Percentiles rank a stretch among this genome's conserved stretches.
phyloP scores from a whole-genome alignment of 257 asterid species.

The Plectranthus barbatus region DNA sequence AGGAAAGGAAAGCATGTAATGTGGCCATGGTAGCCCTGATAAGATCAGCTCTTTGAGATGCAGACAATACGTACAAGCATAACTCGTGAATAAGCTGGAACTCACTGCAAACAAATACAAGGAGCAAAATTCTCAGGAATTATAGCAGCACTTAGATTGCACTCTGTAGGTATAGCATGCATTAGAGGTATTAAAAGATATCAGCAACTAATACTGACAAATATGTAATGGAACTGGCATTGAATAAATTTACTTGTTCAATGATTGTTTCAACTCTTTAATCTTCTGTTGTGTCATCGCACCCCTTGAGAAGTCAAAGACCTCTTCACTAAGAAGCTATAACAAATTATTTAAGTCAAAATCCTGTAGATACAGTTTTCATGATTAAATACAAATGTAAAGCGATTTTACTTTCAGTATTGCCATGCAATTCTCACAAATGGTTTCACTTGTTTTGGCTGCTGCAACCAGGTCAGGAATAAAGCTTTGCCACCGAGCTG shows the following conservation, averaged over 20 bases:
- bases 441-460: slow-evolving; percentile 91
- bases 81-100: slow-evolving; percentile 95
- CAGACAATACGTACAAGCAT: slow-evolving; percentile 83
- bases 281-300: slow-evolving; percentile 99
- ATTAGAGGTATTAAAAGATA: not conserved
- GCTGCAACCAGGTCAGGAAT: slow-evolving; percentile 98
- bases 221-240: not conserved
- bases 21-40: slow-evolving; percentile 92
- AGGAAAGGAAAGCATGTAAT: slow-evolving; percentile 90
- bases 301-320: slow-evolving; percentile 97
- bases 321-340: slow-evolving; percentile 99
- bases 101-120: slow-evolving; percentile 41
- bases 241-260: slow-evolving; percentile 56
- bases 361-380: slow-evolving; percentile 1
- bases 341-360: slow-evolving; percentile 20
- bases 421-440: slow-evolving; percentile 98
- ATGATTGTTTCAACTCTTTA: slow-evolving; percentile 83
- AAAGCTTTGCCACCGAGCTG: slow-evolving; percentile 86
- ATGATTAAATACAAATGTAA: not conserved
- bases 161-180: not conserved
- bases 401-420: slow-evolving; percentile 57
- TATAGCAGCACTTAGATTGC: not conserved
- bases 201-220: too few species aligned
- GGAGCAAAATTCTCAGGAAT: not conserved
- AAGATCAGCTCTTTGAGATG: slow-evolving; percentile 93